phyloP scores from a whole-genome alignment of 2,329 filamentous ascomycete genomes.

The Pseudogymnoascus sp. region DNA sequence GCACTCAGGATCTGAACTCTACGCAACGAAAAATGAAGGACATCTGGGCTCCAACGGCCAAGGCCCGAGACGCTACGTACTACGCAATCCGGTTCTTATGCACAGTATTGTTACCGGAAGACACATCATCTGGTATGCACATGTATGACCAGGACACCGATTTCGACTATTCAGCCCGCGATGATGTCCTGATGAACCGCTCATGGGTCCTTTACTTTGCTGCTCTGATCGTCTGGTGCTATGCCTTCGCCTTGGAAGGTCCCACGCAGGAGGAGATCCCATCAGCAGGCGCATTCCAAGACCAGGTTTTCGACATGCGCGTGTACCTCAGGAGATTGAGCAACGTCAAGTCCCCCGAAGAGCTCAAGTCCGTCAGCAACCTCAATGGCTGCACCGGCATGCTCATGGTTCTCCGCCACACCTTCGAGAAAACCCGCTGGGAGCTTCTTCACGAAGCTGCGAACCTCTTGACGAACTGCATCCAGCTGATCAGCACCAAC shows the following conservation, averaged over 20 bases:
- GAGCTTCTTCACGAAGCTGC: conserved; percentile 86
- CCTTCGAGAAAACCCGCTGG: conserved; percentile 80
- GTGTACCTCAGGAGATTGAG: conserved; percentile 68
- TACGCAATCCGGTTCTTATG: conserved; percentile 85
- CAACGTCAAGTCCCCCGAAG: conserved; percentile 66
- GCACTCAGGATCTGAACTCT: conserved; percentile 69
- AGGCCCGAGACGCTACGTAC: conserved; percentile 83
- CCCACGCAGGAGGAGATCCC: conserved; percentile 42
- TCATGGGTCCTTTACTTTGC: conserved; percentile 97
- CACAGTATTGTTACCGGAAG: conserved; percentile 68
- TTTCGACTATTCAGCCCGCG: conserved; percentile 68
- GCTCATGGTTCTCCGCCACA: conserved; percentile 72
- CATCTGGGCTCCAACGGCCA: conserved; percentile 79
- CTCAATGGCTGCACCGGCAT: conserved; percentile 79
- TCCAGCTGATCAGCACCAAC: conserved; percentile 41
- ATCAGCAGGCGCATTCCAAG: conserved; percentile 48
- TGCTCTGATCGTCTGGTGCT: conserved; percentile 87
- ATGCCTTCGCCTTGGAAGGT: conserved; percentile 85
- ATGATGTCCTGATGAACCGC: conserved; percentile 84
- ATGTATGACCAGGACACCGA: conserved; percentile 26
- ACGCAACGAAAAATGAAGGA: conserved; percentile 81
- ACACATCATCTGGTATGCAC: conserved; percentile 24
- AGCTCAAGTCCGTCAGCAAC: conserved; percentile 64
- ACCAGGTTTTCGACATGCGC: conserved; percentile 72
- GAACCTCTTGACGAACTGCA: conserved; percentile 72